A percentile compares a stretch with the other conserved stretches of the same genome.
These are phyloP conservation scores for Penicillium macrosclerotiorum DNA, from an alignment of 495 filamentous ascomycete genomes.

Conservation along the genomic window DNA sequence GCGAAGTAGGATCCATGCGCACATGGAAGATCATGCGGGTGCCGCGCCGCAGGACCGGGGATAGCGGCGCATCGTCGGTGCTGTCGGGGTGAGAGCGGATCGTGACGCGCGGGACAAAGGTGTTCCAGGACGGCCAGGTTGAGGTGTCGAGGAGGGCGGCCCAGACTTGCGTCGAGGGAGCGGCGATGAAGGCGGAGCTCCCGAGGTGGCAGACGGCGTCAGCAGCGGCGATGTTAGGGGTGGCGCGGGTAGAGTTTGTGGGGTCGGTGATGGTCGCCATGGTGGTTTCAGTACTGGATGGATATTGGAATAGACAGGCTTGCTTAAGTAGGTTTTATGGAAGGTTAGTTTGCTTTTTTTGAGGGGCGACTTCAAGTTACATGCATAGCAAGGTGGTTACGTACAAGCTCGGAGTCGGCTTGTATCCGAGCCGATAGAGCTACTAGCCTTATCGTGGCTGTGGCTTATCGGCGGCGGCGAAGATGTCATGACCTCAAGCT, in stretches of 20 bases:
- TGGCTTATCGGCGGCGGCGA: neutral
- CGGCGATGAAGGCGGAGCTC: constrained; percentile 35
- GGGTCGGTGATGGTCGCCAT: constrained; percentile 20
- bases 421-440: constrained; percentile 9
- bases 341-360: too few relatives aligned
- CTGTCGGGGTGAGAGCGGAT: constrained; percentile 34
- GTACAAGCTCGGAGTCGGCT: constrained; percentile 4
- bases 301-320: too few relatives aligned
- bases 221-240: constrained; percentile 31
- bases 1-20: constrained; percentile 37
- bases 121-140: constrained; percentile 45
- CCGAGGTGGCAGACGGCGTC: constrained; percentile 31
- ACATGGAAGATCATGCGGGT: constrained; percentile 44
- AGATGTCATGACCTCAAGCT: neutral
- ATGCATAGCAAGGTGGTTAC: too few relatives aligned
- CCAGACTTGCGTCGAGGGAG: constrained; percentile 36
- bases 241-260: constrained; percentile 26
- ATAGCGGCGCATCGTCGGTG: constrained; percentile 8
- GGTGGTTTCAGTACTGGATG: too few relatives aligned
- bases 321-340: too few relatives aligned
- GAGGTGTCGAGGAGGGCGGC: constrained; percentile 37
- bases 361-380: too few relatives aligned
- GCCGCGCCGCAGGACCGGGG: constrained; percentile 31
- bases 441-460: neutral
- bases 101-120: constrained; percentile 40